Percentiles rank a stretch among this genome's conserved stretches.
These are phyloP conservation scores for Tetrapisispora arboricola DNA, from an alignment of 805 yeast species.

Conservation along the genomic window DNA sequence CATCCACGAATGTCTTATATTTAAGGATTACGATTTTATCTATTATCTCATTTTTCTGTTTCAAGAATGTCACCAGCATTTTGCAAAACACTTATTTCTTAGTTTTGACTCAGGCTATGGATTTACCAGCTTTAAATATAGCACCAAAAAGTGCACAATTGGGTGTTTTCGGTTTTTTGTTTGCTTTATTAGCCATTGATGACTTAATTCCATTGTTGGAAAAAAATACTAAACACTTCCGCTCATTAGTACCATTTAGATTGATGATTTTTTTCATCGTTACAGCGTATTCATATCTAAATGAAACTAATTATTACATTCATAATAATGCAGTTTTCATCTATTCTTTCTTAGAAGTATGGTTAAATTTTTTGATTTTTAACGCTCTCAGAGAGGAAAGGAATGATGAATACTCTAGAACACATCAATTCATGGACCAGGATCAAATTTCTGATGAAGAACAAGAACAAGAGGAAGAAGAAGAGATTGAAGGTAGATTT, in stretches of 20 bases:
- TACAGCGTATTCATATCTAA: conserved; percentile 40
- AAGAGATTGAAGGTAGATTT: neutral
- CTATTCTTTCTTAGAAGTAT: conserved; percentile 53
- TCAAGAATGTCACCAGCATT: conserved; percentile 39
- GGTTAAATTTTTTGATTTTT: conserved; percentile 57
- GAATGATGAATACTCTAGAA: conserved; percentile 36
- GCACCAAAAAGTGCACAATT: conserved; percentile 33
- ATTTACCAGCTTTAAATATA: conserved; percentile 30
- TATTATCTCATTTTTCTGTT: conserved; percentile 35
- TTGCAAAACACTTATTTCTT: conserved; percentile 37
- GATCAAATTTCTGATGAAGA: neutral
- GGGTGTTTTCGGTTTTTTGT: conserved; percentile 40
- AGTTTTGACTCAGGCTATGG: conserved; percentile 53
- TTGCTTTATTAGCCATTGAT: conserved; percentile 35
- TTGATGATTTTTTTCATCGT: conserved; percentile 39
- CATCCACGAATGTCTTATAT: conserved; percentile 40
- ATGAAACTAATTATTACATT: conserved; percentile 33
- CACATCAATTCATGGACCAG: conserved; percentile 9
- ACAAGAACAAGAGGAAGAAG: neutral
- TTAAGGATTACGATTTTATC: conserved; percentile 38
- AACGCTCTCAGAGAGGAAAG: conserved; percentile 57
- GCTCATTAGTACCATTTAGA: conserved; percentile 50
- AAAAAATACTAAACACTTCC: conserved; percentile 39
- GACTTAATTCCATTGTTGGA: conserved; percentile 54
- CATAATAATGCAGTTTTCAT: conserved; percentile 55